Evolutionary conservation across 2,329 filamentous ascomycete species (phyloP).

Genomic region (Colletotrichum sp.): DNA sequence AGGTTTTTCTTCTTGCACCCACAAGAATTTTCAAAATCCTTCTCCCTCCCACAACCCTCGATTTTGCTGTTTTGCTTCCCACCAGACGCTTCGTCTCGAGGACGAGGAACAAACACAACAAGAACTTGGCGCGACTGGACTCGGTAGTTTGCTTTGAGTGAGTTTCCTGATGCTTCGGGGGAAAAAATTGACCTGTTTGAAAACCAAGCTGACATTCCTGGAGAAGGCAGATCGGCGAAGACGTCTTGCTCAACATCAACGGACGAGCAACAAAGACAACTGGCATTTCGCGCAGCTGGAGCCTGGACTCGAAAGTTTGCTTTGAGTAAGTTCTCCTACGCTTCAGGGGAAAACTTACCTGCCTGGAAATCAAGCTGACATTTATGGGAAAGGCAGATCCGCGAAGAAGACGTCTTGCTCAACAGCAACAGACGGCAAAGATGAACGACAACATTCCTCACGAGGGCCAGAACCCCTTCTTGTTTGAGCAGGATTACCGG

Average conservation of each 20-base stretch:
- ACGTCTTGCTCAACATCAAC: background rate
- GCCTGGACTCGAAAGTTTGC: background rate
- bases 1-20: background rate
- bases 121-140: background rate
- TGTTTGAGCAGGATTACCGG: background rate
- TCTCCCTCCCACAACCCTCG: background rate
- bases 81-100: background rate
- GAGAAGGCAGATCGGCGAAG: background rate
- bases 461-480: background rate
- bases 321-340: background rate
- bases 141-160: background rate
- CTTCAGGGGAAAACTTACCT: background rate
- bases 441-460: background rate
- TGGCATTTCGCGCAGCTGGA: background rate
- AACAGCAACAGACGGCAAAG: background rate
- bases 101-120: background rate
- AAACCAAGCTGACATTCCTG: background rate
- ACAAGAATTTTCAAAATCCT: background rate
- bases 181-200: background rate
- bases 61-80: background rate
- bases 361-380: no score
- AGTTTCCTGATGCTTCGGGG: background rate
- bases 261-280: background rate
- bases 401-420: no score
- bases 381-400: no score